phyloP scores from a whole-genome alignment of 148 eudicot species.

The Camellia japonica region DNA sequence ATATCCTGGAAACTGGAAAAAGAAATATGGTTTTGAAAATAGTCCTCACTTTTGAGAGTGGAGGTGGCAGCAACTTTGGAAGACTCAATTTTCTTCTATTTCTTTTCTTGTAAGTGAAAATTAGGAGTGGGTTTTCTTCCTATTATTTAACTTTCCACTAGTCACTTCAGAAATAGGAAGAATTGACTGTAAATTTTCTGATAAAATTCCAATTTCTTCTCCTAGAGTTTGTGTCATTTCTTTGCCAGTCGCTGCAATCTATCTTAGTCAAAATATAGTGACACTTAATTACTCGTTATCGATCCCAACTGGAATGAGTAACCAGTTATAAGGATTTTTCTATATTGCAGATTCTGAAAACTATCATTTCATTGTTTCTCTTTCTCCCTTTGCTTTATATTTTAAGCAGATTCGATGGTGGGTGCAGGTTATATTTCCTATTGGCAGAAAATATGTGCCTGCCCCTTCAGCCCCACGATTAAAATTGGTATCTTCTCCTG shows the following conservation, averaged over 20 bases:
- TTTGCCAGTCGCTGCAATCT: neutral
- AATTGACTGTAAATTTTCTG: neutral
- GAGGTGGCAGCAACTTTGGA: neutral
- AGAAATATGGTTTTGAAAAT: neutral
- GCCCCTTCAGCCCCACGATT: conserved; percentile 66
- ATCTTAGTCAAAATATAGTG: neutral
- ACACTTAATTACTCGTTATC: neutral
- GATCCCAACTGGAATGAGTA: neutral
- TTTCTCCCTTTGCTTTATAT: neutral
- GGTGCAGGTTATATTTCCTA: conserved; percentile 73
- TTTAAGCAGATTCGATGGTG: conserved; percentile 4
- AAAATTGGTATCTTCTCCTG: conserved; percentile 76
- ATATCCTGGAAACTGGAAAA: neutral
- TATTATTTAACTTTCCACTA: neutral
- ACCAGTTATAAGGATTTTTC: neutral
- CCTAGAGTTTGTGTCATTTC: neutral
- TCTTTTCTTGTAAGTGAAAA: neutral
- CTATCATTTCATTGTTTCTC: neutral
- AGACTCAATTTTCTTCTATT: neutral
- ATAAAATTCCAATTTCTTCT: neutral
- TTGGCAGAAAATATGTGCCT: conserved; percentile 65
- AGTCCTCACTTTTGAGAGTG: neutral
- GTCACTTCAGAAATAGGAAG: neutral
- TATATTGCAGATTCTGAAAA: neutral
- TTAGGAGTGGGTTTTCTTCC: neutral